Conservation (phyloP, 2,329 filamentous ascomycete species). For the Ilyonectria destructans region DNA sequence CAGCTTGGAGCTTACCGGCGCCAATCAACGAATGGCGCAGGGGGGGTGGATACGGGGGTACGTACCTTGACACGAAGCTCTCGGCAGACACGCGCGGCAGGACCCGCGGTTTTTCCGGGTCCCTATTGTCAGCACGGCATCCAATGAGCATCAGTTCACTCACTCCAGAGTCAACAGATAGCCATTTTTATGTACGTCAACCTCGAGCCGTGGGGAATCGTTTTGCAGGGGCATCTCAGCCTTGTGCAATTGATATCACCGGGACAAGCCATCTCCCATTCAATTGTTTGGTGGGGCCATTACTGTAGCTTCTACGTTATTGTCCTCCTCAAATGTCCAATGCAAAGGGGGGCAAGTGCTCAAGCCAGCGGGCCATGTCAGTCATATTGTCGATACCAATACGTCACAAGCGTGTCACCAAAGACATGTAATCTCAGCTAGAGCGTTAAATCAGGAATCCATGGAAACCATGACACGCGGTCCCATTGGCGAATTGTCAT, state of each 20-base stretch:
- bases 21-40: slow-evolving; percentile 32
- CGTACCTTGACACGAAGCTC: slow-evolving; percentile 41
- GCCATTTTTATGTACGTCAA: slow-evolving; percentile 35
- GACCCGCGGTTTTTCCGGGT: slow-evolving; percentile 45
- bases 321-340: background rate
- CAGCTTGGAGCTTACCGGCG: slow-evolving; percentile 62
- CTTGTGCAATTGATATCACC: slow-evolving; percentile 22
- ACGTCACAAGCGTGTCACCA: slow-evolving; percentile 2
- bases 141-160: slow-evolving; percentile 42
- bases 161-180: background rate
- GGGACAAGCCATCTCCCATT: background rate
- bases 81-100: slow-evolving; percentile 10
- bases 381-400: background rate
- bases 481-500: slow-evolving; percentile 54
- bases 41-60: slow-evolving; percentile 43
- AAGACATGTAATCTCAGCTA: slow-evolving; percentile 9
- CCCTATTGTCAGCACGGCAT: slow-evolving; percentile 26
- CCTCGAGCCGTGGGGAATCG: background rate
- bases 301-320: background rate
- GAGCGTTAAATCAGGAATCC: slow-evolving; percentile 17
- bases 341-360: background rate
- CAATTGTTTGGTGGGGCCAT: background rate
- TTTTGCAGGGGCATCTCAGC: slow-evolving; percentile 2
- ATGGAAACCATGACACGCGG: slow-evolving; percentile 33
- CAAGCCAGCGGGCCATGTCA: background rate